A percentile compares a stretch with the other conserved stretches of the same genome.
Evolutionary conservation across 2,329 filamentous ascomycete species (phyloP).

Genomic region (Parascedosporium putredinis): DNA sequence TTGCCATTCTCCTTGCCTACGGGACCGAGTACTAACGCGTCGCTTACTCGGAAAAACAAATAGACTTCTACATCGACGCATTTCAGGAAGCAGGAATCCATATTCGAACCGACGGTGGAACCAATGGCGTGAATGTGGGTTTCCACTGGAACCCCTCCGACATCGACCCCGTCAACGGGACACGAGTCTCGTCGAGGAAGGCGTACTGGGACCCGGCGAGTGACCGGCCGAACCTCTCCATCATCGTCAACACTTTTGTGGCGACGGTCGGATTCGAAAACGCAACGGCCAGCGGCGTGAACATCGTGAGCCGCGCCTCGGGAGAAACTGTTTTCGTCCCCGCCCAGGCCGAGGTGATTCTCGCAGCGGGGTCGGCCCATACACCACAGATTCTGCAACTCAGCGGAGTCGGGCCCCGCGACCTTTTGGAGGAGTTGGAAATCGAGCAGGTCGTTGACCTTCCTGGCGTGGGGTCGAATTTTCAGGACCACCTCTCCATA

Average conservation of each 20-base stretch:
- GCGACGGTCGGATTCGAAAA: slow-evolving; percentile 21
- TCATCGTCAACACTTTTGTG: slow-evolving; percentile 23
- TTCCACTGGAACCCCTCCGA: slow-evolving; percentile 6
- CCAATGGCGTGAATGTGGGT: slow-evolving; percentile 1
- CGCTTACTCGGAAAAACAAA: no score
- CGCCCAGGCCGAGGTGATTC: slow-evolving; percentile 34
- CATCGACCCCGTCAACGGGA: slow-evolving; percentile 4
- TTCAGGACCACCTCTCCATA: slow-evolving; percentile 36
- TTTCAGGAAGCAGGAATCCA: slow-evolving; percentile 2
- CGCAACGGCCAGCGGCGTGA: slow-evolving; percentile 22
- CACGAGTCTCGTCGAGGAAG: slow-evolving; percentile 1
- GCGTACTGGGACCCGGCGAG: slow-evolving; percentile 5
- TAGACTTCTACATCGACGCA: slow-evolving; percentile 3
- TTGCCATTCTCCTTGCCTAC: no score
- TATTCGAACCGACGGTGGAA: not conserved
- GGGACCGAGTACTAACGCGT: no score
- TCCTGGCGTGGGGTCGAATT: slow-evolving; percentile 47
- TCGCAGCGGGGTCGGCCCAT: slow-evolving; percentile 38
- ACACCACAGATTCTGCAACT: slow-evolving; percentile 41
- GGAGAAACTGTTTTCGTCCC: slow-evolving; percentile 8
- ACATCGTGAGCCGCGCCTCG: slow-evolving; percentile 12
- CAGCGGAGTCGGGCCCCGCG: slow-evolving; percentile 34
- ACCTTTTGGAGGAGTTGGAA: slow-evolving; percentile 28
- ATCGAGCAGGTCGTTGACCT: slow-evolving; percentile 37
- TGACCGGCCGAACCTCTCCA: slow-evolving; percentile 15